Percentiles rank a stretch among this genome's conserved stretches.
These are phyloP conservation scores for Helicosporidium sp. DNA, from an alignment of 139 green algal genomes.

Conservation along the genomic window DNA sequence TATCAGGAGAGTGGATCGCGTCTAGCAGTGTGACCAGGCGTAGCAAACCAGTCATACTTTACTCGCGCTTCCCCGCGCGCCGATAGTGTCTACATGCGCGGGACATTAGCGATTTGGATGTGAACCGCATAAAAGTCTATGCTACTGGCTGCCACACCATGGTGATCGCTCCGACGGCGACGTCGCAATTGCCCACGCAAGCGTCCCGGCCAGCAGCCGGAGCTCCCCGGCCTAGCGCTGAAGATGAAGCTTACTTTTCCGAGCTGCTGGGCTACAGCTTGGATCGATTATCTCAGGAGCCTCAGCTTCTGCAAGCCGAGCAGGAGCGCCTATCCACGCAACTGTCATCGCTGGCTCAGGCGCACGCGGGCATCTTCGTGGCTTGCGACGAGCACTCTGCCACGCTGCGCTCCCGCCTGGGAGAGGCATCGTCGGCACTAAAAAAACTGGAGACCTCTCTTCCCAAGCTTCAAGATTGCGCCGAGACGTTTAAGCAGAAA, in stretches of 20 bases:
- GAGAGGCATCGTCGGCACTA: constrained; percentile 6
- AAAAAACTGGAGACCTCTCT: constrained; percentile 22
- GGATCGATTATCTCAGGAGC: constrained; percentile 74
- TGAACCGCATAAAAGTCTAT: no score
- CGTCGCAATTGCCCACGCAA: no score
- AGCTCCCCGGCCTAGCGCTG: neutral
- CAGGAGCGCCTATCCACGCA: constrained; percentile 46
- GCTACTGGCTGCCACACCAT: no score
- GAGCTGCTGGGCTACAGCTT: constrained; percentile 75
- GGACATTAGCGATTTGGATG: no score
- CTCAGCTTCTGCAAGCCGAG: constrained; percentile 69
- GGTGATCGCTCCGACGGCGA: no score
- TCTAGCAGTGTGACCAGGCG: no score
- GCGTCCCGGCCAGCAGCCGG: no score
- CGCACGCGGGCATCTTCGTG: constrained; percentile 53
- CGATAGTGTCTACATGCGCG: no score
- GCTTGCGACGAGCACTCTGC: constrained; percentile 25
- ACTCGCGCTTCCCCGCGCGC: no score
- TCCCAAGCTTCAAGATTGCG: constrained; percentile 35
- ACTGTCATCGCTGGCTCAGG: no score
- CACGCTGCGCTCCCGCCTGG: constrained; percentile 19
- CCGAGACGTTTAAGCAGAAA: constrained; percentile 35
- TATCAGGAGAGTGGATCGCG: no score
- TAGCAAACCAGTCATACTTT: no score
- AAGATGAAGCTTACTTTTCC: constrained; percentile 58